Conservation (phyloP, 2,329 filamentous ascomycete genomes). For the Cladosporium sp. region DNA sequence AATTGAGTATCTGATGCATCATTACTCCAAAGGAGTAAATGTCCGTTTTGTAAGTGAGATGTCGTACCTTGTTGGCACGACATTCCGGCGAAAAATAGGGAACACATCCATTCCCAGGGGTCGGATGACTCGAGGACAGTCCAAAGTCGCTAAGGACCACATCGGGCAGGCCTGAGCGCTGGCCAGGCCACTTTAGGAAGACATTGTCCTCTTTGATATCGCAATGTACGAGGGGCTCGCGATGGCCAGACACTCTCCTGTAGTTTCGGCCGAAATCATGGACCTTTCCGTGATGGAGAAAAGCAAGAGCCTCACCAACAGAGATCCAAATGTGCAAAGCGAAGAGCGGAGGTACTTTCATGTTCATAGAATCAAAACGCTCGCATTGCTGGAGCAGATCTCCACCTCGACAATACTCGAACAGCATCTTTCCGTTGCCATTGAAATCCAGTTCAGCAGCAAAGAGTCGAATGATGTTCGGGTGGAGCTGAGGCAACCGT, state of each 20-base stretch:
- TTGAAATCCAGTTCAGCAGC: neutral
- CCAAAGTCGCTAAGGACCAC: conserved; percentile 2
- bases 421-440: neutral
- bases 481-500: neutral
- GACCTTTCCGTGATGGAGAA: conserved; percentile 1
- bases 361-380: neutral
- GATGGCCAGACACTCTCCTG: neutral
- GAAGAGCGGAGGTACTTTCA: neutral
- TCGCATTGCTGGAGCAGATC: neutral
- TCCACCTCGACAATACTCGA: conserved; percentile 1
- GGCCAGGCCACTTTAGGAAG: neutral
- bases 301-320: neutral
- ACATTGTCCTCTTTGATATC: neutral
- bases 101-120: neutral
- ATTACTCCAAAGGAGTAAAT: neutral
- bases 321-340: conserved; percentile 1
- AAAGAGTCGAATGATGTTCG: conserved; percentile 2
- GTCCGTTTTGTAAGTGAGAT: neutral
- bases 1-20: neutral
- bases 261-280: neutral
- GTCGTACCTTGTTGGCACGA: neutral
- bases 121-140: neutral
- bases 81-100: neutral
- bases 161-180: neutral
- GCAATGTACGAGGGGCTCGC: neutral